phyloP scores from a whole-genome alignment of 2,329 filamentous ascomycete species.

The Fusarium liriodendri region DNA sequence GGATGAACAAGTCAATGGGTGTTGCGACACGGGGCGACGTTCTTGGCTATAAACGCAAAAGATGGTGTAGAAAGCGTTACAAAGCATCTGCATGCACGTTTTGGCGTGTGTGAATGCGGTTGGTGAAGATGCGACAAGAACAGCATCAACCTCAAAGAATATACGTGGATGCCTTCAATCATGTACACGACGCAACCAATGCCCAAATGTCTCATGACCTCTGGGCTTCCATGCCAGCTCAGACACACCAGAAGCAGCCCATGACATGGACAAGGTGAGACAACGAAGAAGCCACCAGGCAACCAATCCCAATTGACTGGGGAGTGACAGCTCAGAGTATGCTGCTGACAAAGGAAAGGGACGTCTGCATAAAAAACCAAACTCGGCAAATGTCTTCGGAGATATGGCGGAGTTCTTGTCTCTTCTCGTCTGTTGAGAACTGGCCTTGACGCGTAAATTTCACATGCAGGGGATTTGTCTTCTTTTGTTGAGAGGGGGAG shows the following conservation, averaged over 20 bases:
- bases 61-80: background rate
- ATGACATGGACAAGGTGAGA: constrained; percentile 8
- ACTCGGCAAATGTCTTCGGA: constrained; percentile 22
- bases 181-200: background rate
- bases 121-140: background rate
- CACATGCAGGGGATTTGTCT: constrained; percentile 27
- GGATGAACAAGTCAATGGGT: background rate
- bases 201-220: constrained; percentile 32
- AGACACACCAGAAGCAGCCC: constrained; percentile 6
- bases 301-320: background rate
- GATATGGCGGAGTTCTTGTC: constrained; percentile 34
- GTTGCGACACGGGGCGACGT: background rate
- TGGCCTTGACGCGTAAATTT: constrained; percentile 4
- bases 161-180: background rate
- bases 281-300: constrained; percentile 1
- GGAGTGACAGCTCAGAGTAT: background rate
- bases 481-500: constrained; percentile 29
- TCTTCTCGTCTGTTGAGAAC: constrained; percentile 26
- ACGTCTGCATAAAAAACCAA: constrained; percentile 6
- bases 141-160: background rate
- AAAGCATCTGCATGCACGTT: background rate
- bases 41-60: background rate
- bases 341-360: background rate
- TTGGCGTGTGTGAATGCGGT: background rate
- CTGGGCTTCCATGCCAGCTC: constrained; percentile 32